Percentiles rank a stretch among this genome's conserved stretches.
phyloP scores from a whole-genome alignment of 1,139 yeast species.

The Zygosaccharomyces sapae region DNA sequence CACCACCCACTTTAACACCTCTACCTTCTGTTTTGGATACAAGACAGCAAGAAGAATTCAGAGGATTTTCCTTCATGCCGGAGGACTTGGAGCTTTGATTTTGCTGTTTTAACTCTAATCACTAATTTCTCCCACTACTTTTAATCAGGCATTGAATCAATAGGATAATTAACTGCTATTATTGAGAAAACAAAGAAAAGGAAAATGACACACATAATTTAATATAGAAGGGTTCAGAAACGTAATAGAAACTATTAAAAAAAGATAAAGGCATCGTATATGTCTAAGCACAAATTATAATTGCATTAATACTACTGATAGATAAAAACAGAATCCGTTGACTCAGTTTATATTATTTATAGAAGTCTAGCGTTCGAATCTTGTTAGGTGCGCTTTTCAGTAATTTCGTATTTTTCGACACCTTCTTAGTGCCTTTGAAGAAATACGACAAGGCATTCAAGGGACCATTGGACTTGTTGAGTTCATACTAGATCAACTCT shows the following conservation, averaged over 20 bases:
- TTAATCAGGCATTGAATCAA: background rate
- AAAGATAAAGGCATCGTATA: no score
- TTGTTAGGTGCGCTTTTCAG: background rate
- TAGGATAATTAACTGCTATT: no score
- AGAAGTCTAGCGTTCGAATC: background rate
- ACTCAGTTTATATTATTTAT: background rate
- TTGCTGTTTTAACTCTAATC: background rate
- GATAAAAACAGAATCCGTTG: background rate
- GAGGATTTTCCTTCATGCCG: conserved; percentile 89
- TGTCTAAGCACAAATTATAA: no score
- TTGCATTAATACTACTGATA: conserved; percentile 4
- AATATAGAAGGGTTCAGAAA: no score
- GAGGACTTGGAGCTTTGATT: conserved; percentile 43
- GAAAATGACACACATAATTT: no score
- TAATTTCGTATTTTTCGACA: background rate
- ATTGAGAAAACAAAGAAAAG: no score
- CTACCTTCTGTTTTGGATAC: conserved; percentile 83
- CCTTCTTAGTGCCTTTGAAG: background rate
- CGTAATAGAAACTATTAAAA: no score
- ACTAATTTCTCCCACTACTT: background rate
- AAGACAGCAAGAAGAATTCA: conserved; percentile 90
- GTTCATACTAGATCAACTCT: background rate
- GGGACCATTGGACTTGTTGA: background rate
- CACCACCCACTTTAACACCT: conserved; percentile 93
- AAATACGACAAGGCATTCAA: background rate